These are phyloP conservation scores for Apiospora marii DNA, from an alignment of 2,329 filamentous ascomycete species.

Conservation along the genomic window DNA sequence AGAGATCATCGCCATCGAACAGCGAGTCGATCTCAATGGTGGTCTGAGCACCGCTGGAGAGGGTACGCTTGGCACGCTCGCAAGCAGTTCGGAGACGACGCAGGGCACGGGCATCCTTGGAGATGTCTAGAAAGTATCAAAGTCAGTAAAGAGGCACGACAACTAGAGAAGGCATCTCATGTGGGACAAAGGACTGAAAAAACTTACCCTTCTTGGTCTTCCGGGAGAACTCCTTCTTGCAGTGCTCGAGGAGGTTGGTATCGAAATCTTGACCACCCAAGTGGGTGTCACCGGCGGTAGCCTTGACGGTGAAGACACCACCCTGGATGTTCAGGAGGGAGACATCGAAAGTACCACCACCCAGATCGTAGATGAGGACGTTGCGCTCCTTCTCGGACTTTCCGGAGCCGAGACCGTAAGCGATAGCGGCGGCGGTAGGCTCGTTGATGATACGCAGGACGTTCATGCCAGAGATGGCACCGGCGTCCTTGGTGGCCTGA, in stretches of 20 bases:
- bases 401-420: slow-evolving; percentile 94
- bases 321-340: slow-evolving; percentile 98
- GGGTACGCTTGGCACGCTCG: slow-evolving; percentile 99
- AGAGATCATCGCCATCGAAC: slow-evolving; percentile 98
- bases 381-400: slow-evolving; percentile 98
- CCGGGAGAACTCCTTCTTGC: slow-evolving; percentile 90
- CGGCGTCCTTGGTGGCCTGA: slow-evolving; percentile 98
- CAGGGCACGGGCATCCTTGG: slow-evolving; percentile 87
- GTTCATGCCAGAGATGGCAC: slow-evolving; percentile 96
- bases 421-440: slow-evolving; percentile 96
- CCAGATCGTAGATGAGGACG: slow-evolving; percentile 99
- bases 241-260: slow-evolving; percentile 93
- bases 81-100: slow-evolving; percentile 96
- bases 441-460: slow-evolving; percentile 99
- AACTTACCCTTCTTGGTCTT: slow-evolving; percentile 74
- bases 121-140: slow-evolving; percentile 50
- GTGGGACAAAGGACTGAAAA: not conserved
- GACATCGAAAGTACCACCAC: slow-evolving; percentile 99
- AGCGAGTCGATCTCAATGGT: slow-evolving; percentile 99
- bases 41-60: slow-evolving; percentile 96
- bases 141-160: not conserved
- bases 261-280: slow-evolving; percentile 97
- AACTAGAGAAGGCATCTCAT: not conserved
- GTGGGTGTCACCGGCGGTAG: slow-evolving; percentile 96
- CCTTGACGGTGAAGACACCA: slow-evolving; percentile 99